phyloP scores from a whole-genome alignment of 352 stramenopile species.

The Phytophthora vignae region DNA sequence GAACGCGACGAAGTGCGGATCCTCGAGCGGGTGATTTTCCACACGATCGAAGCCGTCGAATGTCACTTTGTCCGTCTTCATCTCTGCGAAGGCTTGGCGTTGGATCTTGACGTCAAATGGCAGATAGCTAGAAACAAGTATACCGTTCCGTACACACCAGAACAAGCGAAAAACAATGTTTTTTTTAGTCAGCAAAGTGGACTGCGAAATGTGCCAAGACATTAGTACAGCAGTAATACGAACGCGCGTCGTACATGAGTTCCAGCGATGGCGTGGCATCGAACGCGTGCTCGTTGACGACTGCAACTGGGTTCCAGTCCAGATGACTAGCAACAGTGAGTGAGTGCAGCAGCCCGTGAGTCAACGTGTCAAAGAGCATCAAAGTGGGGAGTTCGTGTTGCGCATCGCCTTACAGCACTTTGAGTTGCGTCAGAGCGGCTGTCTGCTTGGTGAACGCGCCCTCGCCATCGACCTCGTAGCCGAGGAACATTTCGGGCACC shows the following conservation, averaged over 20 bases:
- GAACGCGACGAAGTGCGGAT: conserved; percentile 75
- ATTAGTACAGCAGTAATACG: neutral
- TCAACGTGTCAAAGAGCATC: conserved; percentile 3
- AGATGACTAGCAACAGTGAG: conserved; percentile 48
- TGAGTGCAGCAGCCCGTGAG: conserved; percentile 2
- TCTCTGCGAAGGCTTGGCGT: conserved; percentile 75
- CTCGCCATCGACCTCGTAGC: conserved; percentile 60
- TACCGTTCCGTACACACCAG: neutral
- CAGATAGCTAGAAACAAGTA: conserved; percentile 48
- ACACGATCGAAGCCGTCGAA: conserved; percentile 77
- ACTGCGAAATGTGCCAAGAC: neutral
- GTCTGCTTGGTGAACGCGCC: conserved; percentile 57
- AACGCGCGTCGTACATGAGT: conserved; percentile 57
- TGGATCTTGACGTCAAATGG: conserved; percentile 82
- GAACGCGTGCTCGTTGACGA: conserved; percentile 86
- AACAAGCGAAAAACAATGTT: conserved; percentile 7
- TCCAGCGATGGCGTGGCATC: conserved; percentile 55
- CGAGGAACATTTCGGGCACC: conserved; percentile 72
- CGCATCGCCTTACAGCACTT: conserved; percentile 66
- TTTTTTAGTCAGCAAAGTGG: conserved; percentile 5
- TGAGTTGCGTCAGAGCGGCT: conserved; percentile 59
- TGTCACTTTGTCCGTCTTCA: conserved; percentile 72
- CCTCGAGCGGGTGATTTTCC: conserved; percentile 55
- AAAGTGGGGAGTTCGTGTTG: conserved; percentile 1
- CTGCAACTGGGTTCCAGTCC: conserved; percentile 73